Conservation (phyloP, 1,284 basidiomycete species). For the Cryptococcus sp. region DNA sequence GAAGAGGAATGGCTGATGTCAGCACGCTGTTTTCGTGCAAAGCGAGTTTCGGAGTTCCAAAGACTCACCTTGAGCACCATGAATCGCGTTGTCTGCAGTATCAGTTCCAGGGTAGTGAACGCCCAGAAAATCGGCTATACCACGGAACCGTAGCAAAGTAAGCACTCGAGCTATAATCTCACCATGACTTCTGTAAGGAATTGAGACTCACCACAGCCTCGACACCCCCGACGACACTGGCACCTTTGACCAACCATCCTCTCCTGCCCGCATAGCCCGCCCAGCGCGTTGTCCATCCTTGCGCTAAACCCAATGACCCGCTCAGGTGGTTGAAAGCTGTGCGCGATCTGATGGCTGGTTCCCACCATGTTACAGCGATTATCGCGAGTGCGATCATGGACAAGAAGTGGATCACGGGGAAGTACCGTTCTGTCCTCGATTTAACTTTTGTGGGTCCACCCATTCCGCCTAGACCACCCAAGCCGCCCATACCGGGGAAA, state of each 20-base stretch:
- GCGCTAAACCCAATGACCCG: slow-evolving; percentile 7
- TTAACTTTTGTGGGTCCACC: slow-evolving; percentile 12
- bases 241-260: slow-evolving; percentile 10
- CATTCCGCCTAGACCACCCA: slow-evolving; percentile 7
- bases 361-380: slow-evolving; percentile 50
- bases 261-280: slow-evolving; percentile 24
- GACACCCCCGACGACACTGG: slow-evolving; percentile 17
- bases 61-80: slow-evolving; percentile 42
- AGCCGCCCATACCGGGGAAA: slow-evolving; percentile 22
- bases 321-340: neutral
- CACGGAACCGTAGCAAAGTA: neutral
- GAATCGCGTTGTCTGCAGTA: slow-evolving; percentile 50
- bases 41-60: neutral
- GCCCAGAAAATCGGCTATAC: slow-evolving; percentile 54
- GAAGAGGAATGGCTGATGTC: neutral
- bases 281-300: slow-evolving; percentile 26
- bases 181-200: neutral
- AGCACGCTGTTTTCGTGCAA: neutral
- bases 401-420: slow-evolving; percentile 47
- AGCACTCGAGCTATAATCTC: neutral
- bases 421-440: slow-evolving; percentile 32
- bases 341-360: slow-evolving; percentile 39
- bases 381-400: slow-evolving; percentile 38
- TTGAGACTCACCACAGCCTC: slow-evolving; percentile 27
- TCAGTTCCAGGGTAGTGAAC: slow-evolving; percentile 48